Evolutionary conservation across 257 asterid genomes (phyloP).

Genomic region (Ligustrum vulgare): DNA sequence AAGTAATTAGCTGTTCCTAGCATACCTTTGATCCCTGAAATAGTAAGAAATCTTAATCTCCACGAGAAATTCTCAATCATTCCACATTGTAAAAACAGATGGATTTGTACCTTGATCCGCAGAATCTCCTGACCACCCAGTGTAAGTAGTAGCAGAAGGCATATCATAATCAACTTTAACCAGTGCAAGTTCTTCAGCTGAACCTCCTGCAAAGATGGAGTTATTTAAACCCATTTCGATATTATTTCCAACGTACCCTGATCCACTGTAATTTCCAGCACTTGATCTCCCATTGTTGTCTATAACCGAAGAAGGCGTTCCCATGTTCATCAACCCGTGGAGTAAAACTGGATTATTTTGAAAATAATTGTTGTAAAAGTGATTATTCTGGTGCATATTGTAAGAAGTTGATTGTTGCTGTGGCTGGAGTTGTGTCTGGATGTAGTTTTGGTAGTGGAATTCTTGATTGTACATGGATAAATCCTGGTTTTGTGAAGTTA

Average conservation of each 20-base stretch:
- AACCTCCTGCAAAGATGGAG: constrained; percentile 30
- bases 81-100: constrained; percentile 64
- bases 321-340: constrained; percentile 67
- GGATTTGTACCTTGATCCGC: constrained; percentile 59
- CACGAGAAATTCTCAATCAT: constrained; percentile 39
- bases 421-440: constrained; percentile 62
- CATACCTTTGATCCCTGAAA: background rate
- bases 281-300: constrained; percentile 43
- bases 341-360: constrained; percentile 53
- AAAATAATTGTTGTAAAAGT: constrained; percentile 41
- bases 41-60: background rate
- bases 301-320: constrained; percentile 42
- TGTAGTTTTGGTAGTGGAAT: constrained; percentile 47
- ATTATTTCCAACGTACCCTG: constrained; percentile 40
- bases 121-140: constrained; percentile 72
- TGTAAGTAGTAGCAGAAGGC: constrained; percentile 34
- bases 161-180: constrained; percentile 81
- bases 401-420: constrained; percentile 36
- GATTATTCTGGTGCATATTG: constrained; percentile 19
- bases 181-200: constrained; percentile 50
- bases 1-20: background rate
- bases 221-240: constrained; percentile 29
- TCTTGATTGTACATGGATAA: constrained; percentile 40
- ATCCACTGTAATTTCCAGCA: constrained; percentile 45
- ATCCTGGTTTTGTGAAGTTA: constrained; percentile 58